These are phyloP conservation scores for Ustilago tritici DNA, from an alignment of 1,284 basidiomycete species.

Conservation along the genomic window DNA sequence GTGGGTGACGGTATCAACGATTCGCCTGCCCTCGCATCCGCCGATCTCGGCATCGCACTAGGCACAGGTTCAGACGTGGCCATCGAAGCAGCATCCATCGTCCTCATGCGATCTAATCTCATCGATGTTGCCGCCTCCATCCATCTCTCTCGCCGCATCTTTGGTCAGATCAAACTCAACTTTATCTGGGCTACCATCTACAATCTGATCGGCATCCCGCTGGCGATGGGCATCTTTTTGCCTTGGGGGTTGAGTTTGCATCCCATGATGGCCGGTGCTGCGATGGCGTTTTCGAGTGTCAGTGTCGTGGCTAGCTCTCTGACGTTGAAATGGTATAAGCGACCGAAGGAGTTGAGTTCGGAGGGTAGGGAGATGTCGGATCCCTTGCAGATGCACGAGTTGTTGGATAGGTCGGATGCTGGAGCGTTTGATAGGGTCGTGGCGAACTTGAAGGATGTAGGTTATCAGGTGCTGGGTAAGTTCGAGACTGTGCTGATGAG, in stretches of 20 bases:
- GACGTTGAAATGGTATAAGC: slow-evolving; percentile 76
- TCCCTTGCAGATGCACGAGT: slow-evolving; percentile 29
- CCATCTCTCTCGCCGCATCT: slow-evolving; percentile 88
- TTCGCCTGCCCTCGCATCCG: slow-evolving; percentile 92
- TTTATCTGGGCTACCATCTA: slow-evolving; percentile 74
- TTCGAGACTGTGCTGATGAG: slow-evolving; percentile 25
- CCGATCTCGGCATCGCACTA: slow-evolving; percentile 94
- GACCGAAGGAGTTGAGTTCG: slow-evolving; percentile 50
- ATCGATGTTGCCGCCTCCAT: slow-evolving; percentile 96
- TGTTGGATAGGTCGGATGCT: slow-evolving; percentile 40
- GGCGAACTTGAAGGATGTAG: slow-evolving; percentile 48
- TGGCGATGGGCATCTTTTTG: slow-evolving; percentile 96
- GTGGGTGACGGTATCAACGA: slow-evolving; percentile 99
- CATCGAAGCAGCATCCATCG: slow-evolving; percentile 96
- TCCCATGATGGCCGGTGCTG: slow-evolving; percentile 96
- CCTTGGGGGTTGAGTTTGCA: slow-evolving; percentile 93
- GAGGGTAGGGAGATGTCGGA: slow-evolving; percentile 8
- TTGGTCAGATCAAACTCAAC: slow-evolving; percentile 83
- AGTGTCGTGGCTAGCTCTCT: slow-evolving; percentile 92
- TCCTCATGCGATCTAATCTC: slow-evolving; percentile 94
- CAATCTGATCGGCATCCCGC: slow-evolving; percentile 93
- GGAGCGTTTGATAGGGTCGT: slow-evolving; percentile 42
- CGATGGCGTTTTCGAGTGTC: slow-evolving; percentile 97
- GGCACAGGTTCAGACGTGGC: slow-evolving; percentile 96
- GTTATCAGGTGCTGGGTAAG: slow-evolving; percentile 49